Evolutionary conservation across 2,329 filamentous ascomycete species (phyloP), one percentile per base, ranked within the genome.

Genomic region (Arthrobotrys megalospora): DNA sequence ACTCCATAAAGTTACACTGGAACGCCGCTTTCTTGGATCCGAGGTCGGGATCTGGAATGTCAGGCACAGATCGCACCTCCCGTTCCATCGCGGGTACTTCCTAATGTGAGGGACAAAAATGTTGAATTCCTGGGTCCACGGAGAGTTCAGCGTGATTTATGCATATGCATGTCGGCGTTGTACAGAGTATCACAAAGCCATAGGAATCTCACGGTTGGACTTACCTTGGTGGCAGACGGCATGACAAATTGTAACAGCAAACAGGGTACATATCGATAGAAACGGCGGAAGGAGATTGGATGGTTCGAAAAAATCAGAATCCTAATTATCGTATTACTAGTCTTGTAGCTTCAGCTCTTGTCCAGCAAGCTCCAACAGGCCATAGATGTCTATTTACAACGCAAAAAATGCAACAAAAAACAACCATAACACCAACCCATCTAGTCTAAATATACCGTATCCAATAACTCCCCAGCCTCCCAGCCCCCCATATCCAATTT

Each of bases 131-230:
- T 50, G 6, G 32, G 43, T 32, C 60, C 24, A 64, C 43, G 28
- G 62, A 52, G 45, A 55, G 55, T 63, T 53, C 66, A 70, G 48
- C 41, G 34, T 48, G 55, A 60, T 60, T 60, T 64, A 64, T 64
- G 60, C 43, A 64, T 64, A 66, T 73, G 69, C 48, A 73, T 38
- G 60, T 41, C 55, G 41, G 34, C 52, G 69, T 73, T 73, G 69
- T 66, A 47, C 60, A 43, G 24, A 70, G 52, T 50, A 48, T 53
- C 38, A 48, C 60, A 47, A 16, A 53, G 16, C 58, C 58, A 47
- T 24, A 28, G 41, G 43, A 63, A 48, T 45, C 58, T 48, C 21
- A 47, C 66, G 66, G 66, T 28, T 70, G 28, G 66, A 12, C 19
- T 52, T 52, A 43, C 53, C 66, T 52, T 34, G 55, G n/a, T 14